phyloP scores from a whole-genome alignment of 2,329 filamentous ascomycete species.

The Mariannaea sp. region DNA sequence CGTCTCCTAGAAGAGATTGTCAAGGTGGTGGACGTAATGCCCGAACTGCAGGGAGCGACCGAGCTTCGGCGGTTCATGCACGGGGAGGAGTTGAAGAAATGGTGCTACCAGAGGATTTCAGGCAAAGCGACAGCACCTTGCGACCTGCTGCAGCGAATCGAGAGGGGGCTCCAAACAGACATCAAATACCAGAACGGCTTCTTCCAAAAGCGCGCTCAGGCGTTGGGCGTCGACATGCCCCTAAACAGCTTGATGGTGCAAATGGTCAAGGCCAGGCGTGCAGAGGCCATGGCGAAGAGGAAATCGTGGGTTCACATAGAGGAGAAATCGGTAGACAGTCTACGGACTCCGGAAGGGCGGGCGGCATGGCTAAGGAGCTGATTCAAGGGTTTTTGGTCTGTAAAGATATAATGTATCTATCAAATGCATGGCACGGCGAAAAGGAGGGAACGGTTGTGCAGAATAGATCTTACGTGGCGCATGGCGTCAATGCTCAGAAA shows the following conservation, averaged over 20 bases:
- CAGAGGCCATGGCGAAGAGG: conserved; percentile 40
- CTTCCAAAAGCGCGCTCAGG: conserved; percentile 73
- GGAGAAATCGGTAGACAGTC: conserved; percentile 40
- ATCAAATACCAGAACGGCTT: conserved; percentile 89
- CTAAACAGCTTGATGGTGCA: conserved; percentile 75
- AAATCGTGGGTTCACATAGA: conserved; percentile 43
- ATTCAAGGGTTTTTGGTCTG: conserved; percentile 6
- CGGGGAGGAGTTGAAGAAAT: conserved; percentile 61
- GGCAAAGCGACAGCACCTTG: conserved; percentile 57
- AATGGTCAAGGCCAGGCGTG: conserved; percentile 72
- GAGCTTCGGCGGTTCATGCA: conserved; percentile 63
- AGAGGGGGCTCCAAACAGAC: conserved; percentile 68
- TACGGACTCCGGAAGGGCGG: conserved; percentile 20
- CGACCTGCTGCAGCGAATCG: conserved; percentile 70
- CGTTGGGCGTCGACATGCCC: conserved; percentile 72
- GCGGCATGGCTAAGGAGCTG: conserved; percentile 18
- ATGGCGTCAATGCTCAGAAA: neutral
- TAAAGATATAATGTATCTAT: conserved; percentile 29
- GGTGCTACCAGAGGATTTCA: conserved; percentile 52
- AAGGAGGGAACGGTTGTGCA: neutral
- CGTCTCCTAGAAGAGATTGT: conserved; percentile 76
- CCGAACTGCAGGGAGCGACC: conserved; percentile 69
- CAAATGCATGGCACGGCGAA: conserved; percentile 5
- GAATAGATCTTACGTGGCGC: neutral
- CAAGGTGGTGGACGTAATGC: conserved; percentile 71